These are phyloP conservation scores for Eutrema salsugineum DNA, from an alignment of 441 rosid genomes.

Conservation along the genomic window DNA sequence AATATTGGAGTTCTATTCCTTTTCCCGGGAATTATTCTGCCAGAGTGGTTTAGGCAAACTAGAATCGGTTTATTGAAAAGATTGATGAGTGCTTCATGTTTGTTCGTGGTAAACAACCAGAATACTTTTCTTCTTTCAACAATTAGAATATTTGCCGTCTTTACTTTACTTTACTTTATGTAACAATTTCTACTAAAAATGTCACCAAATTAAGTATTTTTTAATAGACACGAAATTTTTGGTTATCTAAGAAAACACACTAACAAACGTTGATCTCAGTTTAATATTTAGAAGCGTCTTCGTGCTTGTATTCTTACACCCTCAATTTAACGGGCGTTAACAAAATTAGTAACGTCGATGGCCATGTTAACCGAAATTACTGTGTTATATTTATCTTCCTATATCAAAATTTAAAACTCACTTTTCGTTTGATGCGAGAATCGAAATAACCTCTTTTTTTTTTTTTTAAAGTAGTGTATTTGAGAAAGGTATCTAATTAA, in stretches of 20 bases:
- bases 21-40: neutral
- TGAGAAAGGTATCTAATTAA: neutral
- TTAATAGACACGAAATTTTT: neutral
- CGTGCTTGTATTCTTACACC: neutral
- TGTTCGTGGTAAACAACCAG: neutral
- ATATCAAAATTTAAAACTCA: no score
- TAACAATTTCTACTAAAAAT: neutral
- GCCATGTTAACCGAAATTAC: neutral
- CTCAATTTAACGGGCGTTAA: neutral
- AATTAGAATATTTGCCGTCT: neutral
- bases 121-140: neutral
- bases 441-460: no score
- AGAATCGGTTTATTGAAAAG: neutral
- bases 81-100: neutral
- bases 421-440: no score
- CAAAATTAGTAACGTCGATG: neutral
- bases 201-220: neutral
- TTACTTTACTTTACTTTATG: neutral
- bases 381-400: no score
- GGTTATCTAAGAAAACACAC: neutral
- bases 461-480: no score
- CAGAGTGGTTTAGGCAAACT: neutral
- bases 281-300: neutral
- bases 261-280: neutral
- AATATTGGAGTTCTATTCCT: neutral